Base-by-base conservation (phyloP, 2,329 filamentous ascomycete genomes). In the Drechslerella coelobrocha region DNA sequence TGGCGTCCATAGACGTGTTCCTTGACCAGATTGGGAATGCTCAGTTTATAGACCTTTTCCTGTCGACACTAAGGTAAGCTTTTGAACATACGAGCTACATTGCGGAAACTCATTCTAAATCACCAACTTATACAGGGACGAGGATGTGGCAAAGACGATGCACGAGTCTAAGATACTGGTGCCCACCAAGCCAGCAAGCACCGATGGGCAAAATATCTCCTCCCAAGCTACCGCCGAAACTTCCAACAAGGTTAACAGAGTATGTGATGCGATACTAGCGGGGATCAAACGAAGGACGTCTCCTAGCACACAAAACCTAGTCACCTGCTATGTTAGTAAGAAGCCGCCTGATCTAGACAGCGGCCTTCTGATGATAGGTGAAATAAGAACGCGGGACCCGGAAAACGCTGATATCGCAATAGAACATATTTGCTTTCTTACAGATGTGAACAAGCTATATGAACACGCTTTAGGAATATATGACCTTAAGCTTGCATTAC, bases 351-450 rank as follows among this genome's bases (percentile, higher is more conserved):
- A 96, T 54, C 84, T 97, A 0, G 90, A 95, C 65, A 88, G 93
- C 71, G 94, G 92, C 1, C 82, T 99, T 54, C 81, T 81, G 1
- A 86, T 97, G 29, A 90, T 97, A 31, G 88, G 91, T 2, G 84
- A 87, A 59, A 81, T 99, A 34, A 81, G 84, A 54, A 84, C 87
- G 82, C 83, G 84, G 61, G 84, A 88, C 53, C 82, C 86, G 43
- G 84, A 87, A 56, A 83, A 92, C 74, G 91, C 91, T 0, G 93
- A 97, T 74, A 89, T 88, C 78, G 93, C 93, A 0, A 89, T 97
- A 21, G 92, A 97, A 77, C 94, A 99, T 77, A 97, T 99, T 69
- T 97, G 92, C 82, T 99, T 99, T 82, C 84, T 99, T 43, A 91
- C 92, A 0, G 94, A 99, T 78, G 89, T 95, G 48, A 95, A 97